Conservation (phyloP, 2,329 filamentous ascomycete species). For the Aspergillus chevalieri region DNA sequence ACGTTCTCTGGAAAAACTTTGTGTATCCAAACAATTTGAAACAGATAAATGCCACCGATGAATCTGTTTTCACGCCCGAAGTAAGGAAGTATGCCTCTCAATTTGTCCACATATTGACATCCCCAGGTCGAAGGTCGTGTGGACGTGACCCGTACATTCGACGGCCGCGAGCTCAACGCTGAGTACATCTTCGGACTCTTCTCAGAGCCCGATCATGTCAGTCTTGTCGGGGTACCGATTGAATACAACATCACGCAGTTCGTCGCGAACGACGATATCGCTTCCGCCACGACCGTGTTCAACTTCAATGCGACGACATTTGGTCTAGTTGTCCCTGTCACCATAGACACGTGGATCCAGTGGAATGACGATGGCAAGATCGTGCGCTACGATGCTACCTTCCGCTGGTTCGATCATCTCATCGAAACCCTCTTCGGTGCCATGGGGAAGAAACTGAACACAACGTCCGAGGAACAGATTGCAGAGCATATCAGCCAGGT, state of each 20-base stretch:
- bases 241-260: conserved; percentile 22
- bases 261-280: conserved; percentile 16
- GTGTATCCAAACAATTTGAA: conserved; percentile 19
- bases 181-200: conserved; percentile 25
- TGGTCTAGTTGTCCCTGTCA: conserved; percentile 15
- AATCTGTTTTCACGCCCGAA: conserved; percentile 17
- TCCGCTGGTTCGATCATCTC: conserved; percentile 21
- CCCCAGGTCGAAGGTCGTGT: conserved; percentile 20
- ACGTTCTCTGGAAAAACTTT: conserved; percentile 17
- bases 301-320: conserved; percentile 21
- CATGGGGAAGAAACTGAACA: conserved; percentile 13
- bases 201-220: conserved; percentile 12
- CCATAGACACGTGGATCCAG: conserved; percentile 23
- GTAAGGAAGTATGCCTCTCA: conserved; percentile 2
- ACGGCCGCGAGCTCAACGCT: conserved; percentile 20
- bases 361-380: conserved; percentile 18
- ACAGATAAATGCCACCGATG: conserved; percentile 16
- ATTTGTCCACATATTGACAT: background rate
- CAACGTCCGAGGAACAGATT: conserved; percentile 7
- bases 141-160: conserved; percentile 21
- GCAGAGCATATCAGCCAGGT: conserved; percentile 11
- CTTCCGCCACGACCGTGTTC: conserved; percentile 16
- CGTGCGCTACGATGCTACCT: conserved; percentile 18
- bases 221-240: conserved; percentile 17
- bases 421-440: conserved; percentile 13